These are phyloP conservation scores for Cordyceps tenuipes DNA, from an alignment of 2,329 filamentous ascomycete genomes.

Conservation along the genomic window DNA sequence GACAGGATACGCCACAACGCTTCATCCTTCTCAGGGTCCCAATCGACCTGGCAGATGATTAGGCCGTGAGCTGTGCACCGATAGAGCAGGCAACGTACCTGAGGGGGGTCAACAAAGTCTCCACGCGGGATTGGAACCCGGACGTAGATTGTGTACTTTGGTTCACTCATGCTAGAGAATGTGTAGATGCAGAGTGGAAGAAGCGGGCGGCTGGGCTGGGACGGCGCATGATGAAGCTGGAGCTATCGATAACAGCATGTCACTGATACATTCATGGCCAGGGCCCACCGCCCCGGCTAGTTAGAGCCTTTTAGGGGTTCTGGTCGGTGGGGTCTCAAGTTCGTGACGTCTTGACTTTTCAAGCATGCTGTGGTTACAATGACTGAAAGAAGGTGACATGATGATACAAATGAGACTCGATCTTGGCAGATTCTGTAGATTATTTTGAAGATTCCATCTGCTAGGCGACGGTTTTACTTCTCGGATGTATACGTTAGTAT, in stretches of 20 bases:
- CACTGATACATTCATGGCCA: conserved; percentile 7
- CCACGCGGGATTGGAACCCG: conserved; percentile 82
- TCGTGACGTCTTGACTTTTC: no score
- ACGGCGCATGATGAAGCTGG: neutral
- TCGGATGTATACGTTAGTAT: no score
- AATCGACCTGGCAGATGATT: conserved; percentile 57
- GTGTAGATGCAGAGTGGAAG: conserved; percentile 4
- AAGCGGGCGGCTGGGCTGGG: neutral
- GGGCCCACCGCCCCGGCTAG: neutral
- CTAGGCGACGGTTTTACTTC: no score
- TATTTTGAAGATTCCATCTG: no score
- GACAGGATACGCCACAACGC: conserved; percentile 86
- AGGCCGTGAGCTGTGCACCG: conserved; percentile 16
- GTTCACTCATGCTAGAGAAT: conserved; percentile 37
- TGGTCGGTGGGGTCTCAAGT: no score
- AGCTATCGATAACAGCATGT: conserved; percentile 6
- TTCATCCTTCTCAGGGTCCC: conserved; percentile 81
- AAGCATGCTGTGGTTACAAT: no score
- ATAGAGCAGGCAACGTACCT: conserved; percentile 43
- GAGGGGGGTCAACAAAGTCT: conserved; percentile 82
- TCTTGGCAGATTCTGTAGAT: no score
- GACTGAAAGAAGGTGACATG: no score
- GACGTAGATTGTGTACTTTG: conserved; percentile 69
- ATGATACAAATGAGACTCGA: no score
- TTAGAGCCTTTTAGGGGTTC: neutral